Evolutionary conservation across 768 basidiomycete genomes (phyloP).

Genomic region (Multifurca ochricompacta): DNA sequence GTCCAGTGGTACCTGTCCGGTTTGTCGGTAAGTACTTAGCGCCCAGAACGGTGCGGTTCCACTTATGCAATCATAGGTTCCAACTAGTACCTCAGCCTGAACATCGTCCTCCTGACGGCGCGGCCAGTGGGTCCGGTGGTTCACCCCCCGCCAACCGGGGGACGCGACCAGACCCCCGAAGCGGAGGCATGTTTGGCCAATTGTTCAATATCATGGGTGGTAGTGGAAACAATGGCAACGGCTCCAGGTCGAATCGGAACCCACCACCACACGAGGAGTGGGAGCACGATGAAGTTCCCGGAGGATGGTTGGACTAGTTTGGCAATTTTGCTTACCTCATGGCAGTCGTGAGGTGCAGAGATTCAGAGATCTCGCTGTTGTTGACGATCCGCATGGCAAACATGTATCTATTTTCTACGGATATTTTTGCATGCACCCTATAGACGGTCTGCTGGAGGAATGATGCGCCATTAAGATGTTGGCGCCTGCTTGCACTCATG

Average conservation of each 20-base stretch:
- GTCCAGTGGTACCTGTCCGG: constrained; percentile 92
- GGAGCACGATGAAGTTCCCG: constrained; percentile 2
- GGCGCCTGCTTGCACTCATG: background rate
- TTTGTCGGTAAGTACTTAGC: constrained; percentile 61
- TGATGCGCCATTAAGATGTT: background rate
- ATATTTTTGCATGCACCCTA: constrained; percentile 1
- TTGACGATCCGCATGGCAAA: background rate
- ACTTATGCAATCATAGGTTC: constrained; percentile 35
- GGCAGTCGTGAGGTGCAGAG: background rate
- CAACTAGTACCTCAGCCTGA: constrained; percentile 61
- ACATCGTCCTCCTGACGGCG: constrained; percentile 1
- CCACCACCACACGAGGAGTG: constrained; percentile 3
- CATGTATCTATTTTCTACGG: background rate
- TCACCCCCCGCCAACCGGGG: constrained; percentile 8
- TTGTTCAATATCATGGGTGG: constrained; percentile 6
- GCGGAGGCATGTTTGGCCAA: constrained; percentile 14
- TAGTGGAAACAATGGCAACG: constrained; percentile 1
- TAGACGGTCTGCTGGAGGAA: background rate
- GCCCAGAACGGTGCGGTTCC: background rate
- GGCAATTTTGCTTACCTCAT: background rate
- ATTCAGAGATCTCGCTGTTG: background rate
- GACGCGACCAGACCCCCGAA: constrained; percentile 7
- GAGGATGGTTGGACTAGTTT: constrained; percentile 6
- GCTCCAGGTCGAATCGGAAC: constrained; percentile 7
- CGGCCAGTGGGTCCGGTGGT: constrained; percentile 12